A percentile compares a stretch with the other conserved stretches of the same genome.
Conservation (phyloP, 192 early-diverging fungal genomes). For the Coemansia sp. region DNA sequence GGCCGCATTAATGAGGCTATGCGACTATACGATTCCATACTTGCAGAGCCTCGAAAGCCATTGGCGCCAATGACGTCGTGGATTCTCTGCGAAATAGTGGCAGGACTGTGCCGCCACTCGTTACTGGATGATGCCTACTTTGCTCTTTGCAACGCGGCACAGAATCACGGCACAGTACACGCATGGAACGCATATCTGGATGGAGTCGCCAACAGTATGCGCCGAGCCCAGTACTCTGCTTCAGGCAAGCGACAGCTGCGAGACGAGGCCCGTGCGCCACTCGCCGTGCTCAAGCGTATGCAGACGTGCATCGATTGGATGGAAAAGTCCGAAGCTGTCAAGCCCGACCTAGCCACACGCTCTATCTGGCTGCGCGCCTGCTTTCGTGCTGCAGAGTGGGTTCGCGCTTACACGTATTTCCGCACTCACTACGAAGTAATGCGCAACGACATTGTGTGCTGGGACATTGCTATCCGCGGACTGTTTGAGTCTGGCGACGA, state of each 20-base stretch:
- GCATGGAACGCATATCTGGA: conserved; percentile 47
- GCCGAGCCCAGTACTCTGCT: neutral
- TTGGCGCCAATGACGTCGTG: neutral
- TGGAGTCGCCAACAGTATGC: conserved; percentile 12
- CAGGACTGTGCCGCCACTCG: conserved; percentile 22
- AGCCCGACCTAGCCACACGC: conserved; percentile 25
- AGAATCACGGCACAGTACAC: conserved; percentile 1
- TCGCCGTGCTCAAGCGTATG: conserved; percentile 3
- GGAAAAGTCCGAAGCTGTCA: conserved; percentile 9
- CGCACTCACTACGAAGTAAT: neutral
- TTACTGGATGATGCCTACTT: conserved; percentile 16
- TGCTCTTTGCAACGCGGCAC: neutral
- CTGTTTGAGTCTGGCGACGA: neutral
- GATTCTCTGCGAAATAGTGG: conserved; percentile 38
- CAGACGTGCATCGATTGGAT: conserved; percentile 10
- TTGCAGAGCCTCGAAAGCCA: neutral
- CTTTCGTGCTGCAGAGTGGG: conserved; percentile 32
- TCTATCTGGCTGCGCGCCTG: conserved; percentile 46
- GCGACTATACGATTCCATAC: conserved; percentile 5
- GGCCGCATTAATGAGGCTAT: conserved; percentile 14
- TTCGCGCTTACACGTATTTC: conserved; percentile 13
- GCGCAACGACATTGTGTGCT: conserved; percentile 24
- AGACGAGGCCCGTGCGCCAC: neutral
- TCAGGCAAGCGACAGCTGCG: neutral
- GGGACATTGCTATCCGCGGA: conserved; percentile 37